phyloP scores from a whole-genome alignment of 179 eudicot genomes.

The Beta corolliflora region DNA sequence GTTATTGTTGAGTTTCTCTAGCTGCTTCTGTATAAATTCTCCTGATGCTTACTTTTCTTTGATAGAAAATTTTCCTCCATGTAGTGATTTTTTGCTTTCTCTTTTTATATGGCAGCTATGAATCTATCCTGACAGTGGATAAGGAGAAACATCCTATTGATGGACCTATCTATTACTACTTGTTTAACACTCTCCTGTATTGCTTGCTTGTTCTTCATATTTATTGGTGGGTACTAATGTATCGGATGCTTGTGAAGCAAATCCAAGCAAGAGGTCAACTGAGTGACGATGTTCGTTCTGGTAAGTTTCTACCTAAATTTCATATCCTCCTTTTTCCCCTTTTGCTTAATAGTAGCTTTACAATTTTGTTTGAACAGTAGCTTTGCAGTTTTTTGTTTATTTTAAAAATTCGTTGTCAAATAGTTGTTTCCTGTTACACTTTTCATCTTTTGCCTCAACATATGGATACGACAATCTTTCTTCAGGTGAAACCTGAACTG shows the following conservation, averaged over 20 bases:
- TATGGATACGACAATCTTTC: not conserved
- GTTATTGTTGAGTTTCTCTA: not conserved
- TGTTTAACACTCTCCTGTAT: slow-evolving; percentile 80
- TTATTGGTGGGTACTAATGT: slow-evolving; percentile 95
- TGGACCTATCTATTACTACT: slow-evolving; percentile 83
- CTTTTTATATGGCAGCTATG: slow-evolving; percentile 56
- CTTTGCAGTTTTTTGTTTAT: not conserved
- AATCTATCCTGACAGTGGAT: slow-evolving; percentile 65
- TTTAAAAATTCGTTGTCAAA: not conserved
- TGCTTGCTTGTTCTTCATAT: slow-evolving; percentile 87
- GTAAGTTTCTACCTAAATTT: slow-evolving; percentile 44
- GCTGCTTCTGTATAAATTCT: slow-evolving; percentile 2
- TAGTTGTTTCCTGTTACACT: not conserved
- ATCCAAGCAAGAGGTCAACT: slow-evolving; percentile 84
- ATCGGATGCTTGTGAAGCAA: slow-evolving; percentile 96
- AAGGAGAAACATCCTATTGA: slow-evolving; percentile 71
- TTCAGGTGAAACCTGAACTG: not conserved
- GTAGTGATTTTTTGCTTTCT: not conserved
- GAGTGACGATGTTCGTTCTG: slow-evolving; percentile 97
- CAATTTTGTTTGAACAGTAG: not conserved
- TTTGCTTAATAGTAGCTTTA: not conserved
- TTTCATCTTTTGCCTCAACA: not conserved
- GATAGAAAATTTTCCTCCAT: not conserved
- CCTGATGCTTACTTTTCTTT: not conserved
- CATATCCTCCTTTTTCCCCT: not conserved